phyloP scores from a whole-genome alignment of 2,329 filamentous ascomycete species.

The Penicillium sp. region DNA sequence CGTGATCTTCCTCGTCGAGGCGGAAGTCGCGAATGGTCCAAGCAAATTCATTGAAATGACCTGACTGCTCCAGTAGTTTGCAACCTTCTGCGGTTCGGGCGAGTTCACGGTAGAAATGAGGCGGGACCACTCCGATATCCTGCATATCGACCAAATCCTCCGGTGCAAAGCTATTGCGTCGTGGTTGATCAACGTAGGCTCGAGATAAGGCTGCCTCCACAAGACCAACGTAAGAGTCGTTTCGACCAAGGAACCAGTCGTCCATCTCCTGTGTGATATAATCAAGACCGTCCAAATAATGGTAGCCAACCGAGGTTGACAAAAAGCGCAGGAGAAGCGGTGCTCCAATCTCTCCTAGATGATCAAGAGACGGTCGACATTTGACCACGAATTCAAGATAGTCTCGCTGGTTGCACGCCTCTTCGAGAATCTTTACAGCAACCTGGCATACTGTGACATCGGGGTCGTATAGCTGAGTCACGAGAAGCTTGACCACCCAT shows the following conservation, averaged over 20 bases:
- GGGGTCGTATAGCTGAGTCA: conserved; percentile 97
- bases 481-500: conserved; percentile 94
- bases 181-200: conserved; percentile 64
- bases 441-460: conserved; percentile 96
- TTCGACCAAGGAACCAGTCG: conserved; percentile 96
- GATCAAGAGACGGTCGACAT: conserved; percentile 89
- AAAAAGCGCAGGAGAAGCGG: conserved; percentile 88
- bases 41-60: conserved; percentile 93
- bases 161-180: conserved; percentile 51
- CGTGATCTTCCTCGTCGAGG: conserved; percentile 79
- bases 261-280: conserved; percentile 99
- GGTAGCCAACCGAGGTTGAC: conserved; percentile 94
- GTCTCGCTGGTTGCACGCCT: conserved; percentile 89
- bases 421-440: conserved; percentile 94
- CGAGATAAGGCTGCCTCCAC: conserved; percentile 94
- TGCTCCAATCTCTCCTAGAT: conserved; percentile 93
- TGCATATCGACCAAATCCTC: conserved; percentile 61
- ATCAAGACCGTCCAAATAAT: conserved; percentile 93
- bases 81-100: conserved; percentile 92
- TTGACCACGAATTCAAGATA: conserved; percentile 96
- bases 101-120: conserved; percentile 95
- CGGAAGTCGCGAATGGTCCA: conserved; percentile 84
- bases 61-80: conserved; percentile 83
- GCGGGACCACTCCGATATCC: conserved; percentile 69
- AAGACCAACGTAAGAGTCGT: conserved; percentile 91